phyloP scores from a whole-genome alignment of 768 basidiomycete genomes.

The Chlorophyllum brunneum region DNA sequence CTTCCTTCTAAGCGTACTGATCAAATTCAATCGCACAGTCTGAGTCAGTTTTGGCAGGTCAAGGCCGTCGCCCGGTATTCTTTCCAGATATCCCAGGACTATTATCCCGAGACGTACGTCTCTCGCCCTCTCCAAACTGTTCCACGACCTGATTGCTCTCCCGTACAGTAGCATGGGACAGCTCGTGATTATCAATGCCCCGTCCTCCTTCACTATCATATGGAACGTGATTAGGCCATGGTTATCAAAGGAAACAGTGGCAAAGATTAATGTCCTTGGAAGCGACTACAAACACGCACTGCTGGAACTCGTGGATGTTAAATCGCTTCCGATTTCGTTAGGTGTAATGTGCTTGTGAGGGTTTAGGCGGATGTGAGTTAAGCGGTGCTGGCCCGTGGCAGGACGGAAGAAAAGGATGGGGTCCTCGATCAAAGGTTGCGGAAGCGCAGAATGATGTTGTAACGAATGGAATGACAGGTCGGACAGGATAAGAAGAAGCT shows the following conservation, averaged over 20 bases:
- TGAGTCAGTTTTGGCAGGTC: constrained; percentile 75
- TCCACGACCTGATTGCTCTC: constrained; percentile 4
- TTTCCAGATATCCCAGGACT: constrained; percentile 77
- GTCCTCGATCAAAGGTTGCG: constrained; percentile 27
- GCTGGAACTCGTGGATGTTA: constrained; percentile 56
- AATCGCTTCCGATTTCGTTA: constrained; percentile 55
- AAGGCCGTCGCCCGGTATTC: constrained; percentile 56
- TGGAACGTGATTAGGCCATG: constrained; percentile 69
- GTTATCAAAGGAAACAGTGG: constrained; percentile 68
- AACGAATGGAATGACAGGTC: neutral
- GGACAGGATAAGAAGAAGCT: too few species aligned
- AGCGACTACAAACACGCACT: constrained; percentile 53
- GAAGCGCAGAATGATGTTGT: neutral
- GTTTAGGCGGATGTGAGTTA: constrained; percentile 52
- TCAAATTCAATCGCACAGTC: constrained; percentile 29
- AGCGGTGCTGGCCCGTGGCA: constrained; percentile 72
- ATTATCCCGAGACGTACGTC: constrained; percentile 67
- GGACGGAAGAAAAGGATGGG: constrained; percentile 52
- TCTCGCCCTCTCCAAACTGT: neutral
- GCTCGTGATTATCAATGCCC: constrained; percentile 68
- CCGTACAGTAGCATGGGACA: constrained; percentile 58
- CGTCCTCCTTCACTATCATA: constrained; percentile 67
- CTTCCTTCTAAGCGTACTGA: neutral
- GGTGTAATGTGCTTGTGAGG: constrained; percentile 67
- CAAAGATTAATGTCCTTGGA: constrained; percentile 65